Evolutionary conservation across 495 filamentous ascomycete genomes (phyloP), one percentile per base, ranked within the genome.

Genomic region (Neurospora tetrasperma): DNA sequence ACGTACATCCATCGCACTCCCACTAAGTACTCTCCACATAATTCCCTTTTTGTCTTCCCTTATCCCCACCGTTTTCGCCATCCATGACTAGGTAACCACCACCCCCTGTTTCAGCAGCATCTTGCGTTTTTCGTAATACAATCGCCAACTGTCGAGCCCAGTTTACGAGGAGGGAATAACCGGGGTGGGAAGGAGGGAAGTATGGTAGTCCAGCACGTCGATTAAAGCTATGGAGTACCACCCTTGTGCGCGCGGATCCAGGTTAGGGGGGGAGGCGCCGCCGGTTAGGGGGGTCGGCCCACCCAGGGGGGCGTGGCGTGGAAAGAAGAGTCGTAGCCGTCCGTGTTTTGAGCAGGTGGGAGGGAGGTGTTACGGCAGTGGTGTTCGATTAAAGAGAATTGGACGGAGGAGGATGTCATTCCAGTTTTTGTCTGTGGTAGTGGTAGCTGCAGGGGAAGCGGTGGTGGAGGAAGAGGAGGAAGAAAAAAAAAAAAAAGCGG

Each of bases 21-120:
- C 87, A 70, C 86, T n/a, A n/a, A n/a, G n/a, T 88, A 54, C 84
- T 85, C 79, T 90, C 88, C 71, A 90, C 87, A 71, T 89, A 90
- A 72, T 90, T 90, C 1, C 86, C 86, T 85, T 70, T 83, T 70
- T 7, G 75, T 76, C 0, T 48, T 0, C 44, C 44, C 4, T 20
- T 11, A 9, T 0, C 0, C 0, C 84, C 84, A 0, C 84, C 81
- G 44, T 78, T 80, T 43, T 77, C 74, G 69, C 81, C 78, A 59
- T 81, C 83, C 85, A 90, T 86, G 18, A 89, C 82, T n/a, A n/a
- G n/a, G n/a, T 39, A 89, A 77, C 88, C 88, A 90, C 89, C 89
- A 90, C n/a, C 85, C 85, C 86, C 85, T 2, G 82, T 84, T 18
- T 73, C 71, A 6, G 27, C 27, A 27, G 73, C 72, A 54, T 89